Percentiles rank a stretch among this genome's conserved stretches.
These are phyloP conservation scores for Moricandia arvensis DNA, from an alignment of 345 rosid genomes.

Conservation along the genomic window DNA sequence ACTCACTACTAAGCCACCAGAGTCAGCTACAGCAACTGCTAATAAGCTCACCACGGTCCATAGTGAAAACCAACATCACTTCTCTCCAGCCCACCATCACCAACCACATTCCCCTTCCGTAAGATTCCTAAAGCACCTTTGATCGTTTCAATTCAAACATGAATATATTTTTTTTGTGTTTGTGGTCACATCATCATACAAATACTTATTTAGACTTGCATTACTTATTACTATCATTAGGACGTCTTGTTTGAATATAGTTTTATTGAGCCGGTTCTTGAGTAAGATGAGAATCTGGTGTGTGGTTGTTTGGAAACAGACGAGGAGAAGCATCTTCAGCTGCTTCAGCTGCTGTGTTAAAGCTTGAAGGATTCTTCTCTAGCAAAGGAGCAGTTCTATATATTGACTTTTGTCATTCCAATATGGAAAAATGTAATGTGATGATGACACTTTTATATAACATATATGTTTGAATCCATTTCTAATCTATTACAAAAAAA, in stretches of 20 bases:
- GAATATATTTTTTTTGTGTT: background rate
- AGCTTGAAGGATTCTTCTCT: slow-evolving; percentile 44
- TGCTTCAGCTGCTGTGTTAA: slow-evolving; percentile 81
- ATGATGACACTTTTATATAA: background rate
- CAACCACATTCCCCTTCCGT: slow-evolving; percentile 67
- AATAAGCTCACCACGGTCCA: slow-evolving; percentile 34
- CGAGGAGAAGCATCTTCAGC: slow-evolving; percentile 70
- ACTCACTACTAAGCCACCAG: slow-evolving; percentile 50
- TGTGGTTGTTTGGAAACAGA: slow-evolving; percentile 40
- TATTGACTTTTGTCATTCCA: slow-evolving; percentile 19
- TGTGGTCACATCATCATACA: background rate
- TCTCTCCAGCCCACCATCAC: slow-evolving; percentile 44
- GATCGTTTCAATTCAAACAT: background rate
- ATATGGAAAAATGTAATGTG: slow-evolving; percentile 25
- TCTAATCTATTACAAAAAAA: background rate
- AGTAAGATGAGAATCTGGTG: background rate
- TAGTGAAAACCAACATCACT: slow-evolving; percentile 31
- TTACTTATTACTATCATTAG: background rate
- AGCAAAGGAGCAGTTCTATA: slow-evolving; percentile 10
- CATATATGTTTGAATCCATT: slow-evolving; percentile 21
- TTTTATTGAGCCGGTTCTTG: background rate
- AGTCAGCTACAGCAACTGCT: slow-evolving; percentile 29
- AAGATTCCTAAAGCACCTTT: slow-evolving; percentile 37
- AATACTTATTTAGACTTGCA: background rate
- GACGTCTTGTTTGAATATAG: background rate